Evolutionary conservation across 495 filamentous ascomycete species (phyloP).

Genomic region (Trichoderma orchidacearum): DNA sequence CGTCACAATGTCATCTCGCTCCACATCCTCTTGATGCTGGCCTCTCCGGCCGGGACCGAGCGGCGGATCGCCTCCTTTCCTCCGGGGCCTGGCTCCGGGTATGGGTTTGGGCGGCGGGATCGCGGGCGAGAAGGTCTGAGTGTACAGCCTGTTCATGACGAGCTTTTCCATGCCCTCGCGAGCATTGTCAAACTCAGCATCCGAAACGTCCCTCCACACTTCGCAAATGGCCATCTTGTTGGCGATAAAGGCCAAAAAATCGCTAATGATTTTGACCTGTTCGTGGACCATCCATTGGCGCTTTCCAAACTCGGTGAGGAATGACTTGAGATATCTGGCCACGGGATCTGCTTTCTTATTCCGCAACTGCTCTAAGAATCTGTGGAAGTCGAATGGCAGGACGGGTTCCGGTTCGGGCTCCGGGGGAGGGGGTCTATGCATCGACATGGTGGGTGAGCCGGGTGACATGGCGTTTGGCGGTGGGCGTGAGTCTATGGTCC

Average conservation of each 20-base stretch:
- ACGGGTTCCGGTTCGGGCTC: conserved; percentile 81
- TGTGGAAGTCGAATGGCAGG: conserved; percentile 93
- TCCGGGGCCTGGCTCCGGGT: conserved; percentile 52
- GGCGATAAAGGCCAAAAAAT: conserved; percentile 94
- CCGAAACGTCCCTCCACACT: conserved; percentile 89
- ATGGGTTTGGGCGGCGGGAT: conserved; percentile 73
- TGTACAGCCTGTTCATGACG: conserved; percentile 96
- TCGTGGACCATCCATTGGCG: conserved; percentile 99
- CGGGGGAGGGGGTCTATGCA: conserved; percentile 62
- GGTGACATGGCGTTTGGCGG: conserved; percentile 19
- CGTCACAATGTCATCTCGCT: conserved; percentile 84
- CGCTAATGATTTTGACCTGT: conserved; percentile 95
- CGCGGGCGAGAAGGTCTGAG: conserved; percentile 89
- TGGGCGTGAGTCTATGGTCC: conserved; percentile 19
- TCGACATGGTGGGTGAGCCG: conserved; percentile 35
- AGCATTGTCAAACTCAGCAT: conserved; percentile 96
- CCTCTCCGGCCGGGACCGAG: conserved; percentile 74
- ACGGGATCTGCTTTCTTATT: conserved; percentile 95
- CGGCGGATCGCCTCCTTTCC: conserved; percentile 50
- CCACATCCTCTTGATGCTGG: conserved; percentile 97
- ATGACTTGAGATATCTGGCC: conserved; percentile 87
- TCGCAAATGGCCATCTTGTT: conserved; percentile 99
- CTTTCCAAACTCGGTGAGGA: conserved; percentile 89
- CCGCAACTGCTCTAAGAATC: conserved; percentile 88
- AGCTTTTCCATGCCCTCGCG: conserved; percentile 99